Percentiles rank a stretch among this genome's conserved stretches.
These are phyloP conservation scores for Tubosaeta sp. DNA, from an alignment of 768 basidiomycete genomes.

Conservation along the genomic window DNA sequence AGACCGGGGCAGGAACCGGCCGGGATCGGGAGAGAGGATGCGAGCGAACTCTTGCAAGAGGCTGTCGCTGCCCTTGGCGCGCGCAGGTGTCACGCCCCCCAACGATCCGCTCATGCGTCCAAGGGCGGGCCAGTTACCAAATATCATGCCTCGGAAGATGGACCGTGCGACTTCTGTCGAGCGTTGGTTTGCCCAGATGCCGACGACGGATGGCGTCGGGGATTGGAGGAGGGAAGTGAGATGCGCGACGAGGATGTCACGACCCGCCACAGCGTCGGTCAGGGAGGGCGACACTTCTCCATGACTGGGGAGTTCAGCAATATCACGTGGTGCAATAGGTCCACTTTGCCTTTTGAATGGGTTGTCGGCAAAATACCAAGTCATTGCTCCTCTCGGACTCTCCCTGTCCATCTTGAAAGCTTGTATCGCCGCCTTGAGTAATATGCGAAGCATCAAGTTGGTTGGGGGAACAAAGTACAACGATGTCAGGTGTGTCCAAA, in stretches of 20 bases:
- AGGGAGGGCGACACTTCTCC: neutral
- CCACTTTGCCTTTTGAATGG: constrained; percentile 15
- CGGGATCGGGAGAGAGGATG: constrained; percentile 9
- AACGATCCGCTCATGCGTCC: constrained; percentile 35
- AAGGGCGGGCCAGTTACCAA: constrained; percentile 53
- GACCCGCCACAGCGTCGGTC: neutral
- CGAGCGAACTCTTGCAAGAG: constrained; percentile 20
- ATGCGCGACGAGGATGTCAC: constrained; percentile 2
- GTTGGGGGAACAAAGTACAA: constrained; percentile 60
- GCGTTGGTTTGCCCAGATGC: constrained; percentile 42
- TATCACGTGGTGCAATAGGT: constrained; percentile 10
- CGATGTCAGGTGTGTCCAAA: constrained; percentile 64
- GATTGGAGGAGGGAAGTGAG: constrained; percentile 14
- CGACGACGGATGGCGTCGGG: constrained; percentile 30
- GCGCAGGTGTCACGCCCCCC: constrained; percentile 20
- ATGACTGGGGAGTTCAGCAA: neutral
- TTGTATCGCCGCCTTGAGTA: constrained; percentile 58
- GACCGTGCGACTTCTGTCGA: constrained; percentile 47
- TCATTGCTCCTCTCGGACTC: constrained; percentile 46
- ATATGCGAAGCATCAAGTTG: constrained; percentile 48
- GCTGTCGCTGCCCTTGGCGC: constrained; percentile 13
- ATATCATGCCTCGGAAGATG: constrained; percentile 53
- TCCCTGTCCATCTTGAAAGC: constrained; percentile 50
- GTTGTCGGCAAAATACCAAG: constrained; percentile 22
- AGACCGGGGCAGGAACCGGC: constrained; percentile 11